These are phyloP conservation scores for Lenzites betulinus DNA, from an alignment of 768 basidiomycete genomes.

Conservation along the genomic window DNA sequence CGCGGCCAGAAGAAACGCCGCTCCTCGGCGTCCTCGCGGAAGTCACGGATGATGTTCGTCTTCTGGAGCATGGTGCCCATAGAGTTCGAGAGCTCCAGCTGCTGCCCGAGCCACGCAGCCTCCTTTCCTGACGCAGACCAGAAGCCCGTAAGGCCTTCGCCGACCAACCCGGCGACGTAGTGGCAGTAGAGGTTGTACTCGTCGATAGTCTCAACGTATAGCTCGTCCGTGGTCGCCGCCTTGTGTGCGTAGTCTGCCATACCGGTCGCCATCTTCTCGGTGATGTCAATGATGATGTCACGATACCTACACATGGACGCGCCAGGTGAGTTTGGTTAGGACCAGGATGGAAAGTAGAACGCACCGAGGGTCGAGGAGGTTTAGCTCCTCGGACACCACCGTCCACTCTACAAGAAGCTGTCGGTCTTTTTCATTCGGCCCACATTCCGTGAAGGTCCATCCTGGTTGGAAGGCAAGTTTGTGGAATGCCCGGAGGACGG, in stretches of 20 bases:
- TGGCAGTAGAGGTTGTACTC: conserved; percentile 99
- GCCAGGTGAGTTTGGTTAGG: not conserved
- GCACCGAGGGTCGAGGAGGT: conserved; percentile 64
- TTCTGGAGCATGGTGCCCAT: conserved; percentile 98
- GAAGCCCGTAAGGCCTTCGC: conserved; percentile 89
- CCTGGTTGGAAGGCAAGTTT: conserved; percentile 76
- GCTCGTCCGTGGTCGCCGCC: conserved; percentile 67
- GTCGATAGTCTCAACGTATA: conserved; percentile 71
- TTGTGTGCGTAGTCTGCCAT: conserved; percentile 96
- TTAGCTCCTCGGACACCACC: conserved; percentile 78
- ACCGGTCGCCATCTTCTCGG: conserved; percentile 84
- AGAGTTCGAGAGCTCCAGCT: conserved; percentile 88
- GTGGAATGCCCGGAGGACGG: conserved; percentile 82
- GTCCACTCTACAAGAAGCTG: conserved; percentile 84
- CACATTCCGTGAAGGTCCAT: conserved; percentile 82
- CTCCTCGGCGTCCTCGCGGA: conserved; percentile 86
- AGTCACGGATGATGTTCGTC: conserved; percentile 97
- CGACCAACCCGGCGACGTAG: conserved; percentile 96
- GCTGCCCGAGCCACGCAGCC: conserved; percentile 65
- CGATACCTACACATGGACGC: conserved; percentile 55
- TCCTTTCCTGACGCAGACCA: conserved; percentile 89
- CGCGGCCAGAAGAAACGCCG: conserved; percentile 91
- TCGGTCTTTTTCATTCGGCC: conserved; percentile 87
- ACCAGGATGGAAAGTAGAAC: conserved; percentile 22
- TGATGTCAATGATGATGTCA: conserved; percentile 79